Base-by-base conservation (phyloP, 805 yeast genomes). In the Schizosaccharomyces japonicus region DNA sequence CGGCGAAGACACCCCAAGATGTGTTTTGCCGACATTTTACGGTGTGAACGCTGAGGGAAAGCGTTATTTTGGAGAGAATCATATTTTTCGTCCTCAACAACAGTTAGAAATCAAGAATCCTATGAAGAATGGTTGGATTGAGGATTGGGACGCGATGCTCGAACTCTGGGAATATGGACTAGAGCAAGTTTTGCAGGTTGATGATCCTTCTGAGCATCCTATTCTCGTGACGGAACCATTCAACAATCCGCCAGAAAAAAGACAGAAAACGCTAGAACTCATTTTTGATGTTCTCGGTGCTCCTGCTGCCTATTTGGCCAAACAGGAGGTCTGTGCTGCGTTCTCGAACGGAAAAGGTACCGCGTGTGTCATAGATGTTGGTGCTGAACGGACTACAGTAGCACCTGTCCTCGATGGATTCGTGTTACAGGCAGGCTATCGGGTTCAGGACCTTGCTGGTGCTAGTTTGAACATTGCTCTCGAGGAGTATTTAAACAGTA, bases 1-100 rank as follows among this genome's bases (percentile, higher is more conserved):
- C 3, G 96, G 96, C 7, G 87, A 83, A 50, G 95, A 85, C 58
- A 70, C 73, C 48, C 98, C 98, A 10, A 72, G 78, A 53, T 64
- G 76, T 3, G 72, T 80, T 23, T 60, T 77, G 11, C 90, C 95
- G 2, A 80, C 94, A 0, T 70, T 60, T 51, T 82, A 73, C 56
- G 79, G 76, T 28, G 50, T 53, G 52, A 17, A 23, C 29, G 23
- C 17, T n/a, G 13, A 27, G 17, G 46, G 33, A n/a, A 29, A 28
- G 17, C 15, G 33, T 6, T 27, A 17, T 15, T 42, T 61, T 49
- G 69, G 67, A 23, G 68, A 63, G 32, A 62, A 63, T 36, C 63
- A 65, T 8, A 64, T 78, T 27, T 66, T 66, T 51, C 57, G 60
- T 13, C 56, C 59, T 15, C 50, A 51, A 1, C 50, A 58, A 10